Evolutionary conservation across 805 yeast genomes (phyloP).

Genomic region (Debaryomyces castellii): DNA sequence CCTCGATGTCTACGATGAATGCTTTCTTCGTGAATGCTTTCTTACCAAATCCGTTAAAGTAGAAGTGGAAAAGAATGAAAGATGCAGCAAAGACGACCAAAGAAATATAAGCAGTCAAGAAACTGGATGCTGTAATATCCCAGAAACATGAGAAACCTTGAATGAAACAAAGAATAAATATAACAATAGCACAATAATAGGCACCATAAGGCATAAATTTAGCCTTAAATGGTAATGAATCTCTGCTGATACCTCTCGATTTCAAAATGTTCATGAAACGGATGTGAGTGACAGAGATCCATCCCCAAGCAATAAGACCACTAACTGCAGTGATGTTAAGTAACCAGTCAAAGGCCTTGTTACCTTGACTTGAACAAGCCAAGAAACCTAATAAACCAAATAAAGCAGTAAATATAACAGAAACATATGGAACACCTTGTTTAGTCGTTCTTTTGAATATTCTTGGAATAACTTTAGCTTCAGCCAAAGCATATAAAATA

Average conservation of each 20-base stretch:
- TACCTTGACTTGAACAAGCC: slow-evolving; percentile 51
- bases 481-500: slow-evolving; percentile 64
- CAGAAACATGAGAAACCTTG: slow-evolving; percentile 74
- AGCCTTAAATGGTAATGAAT: slow-evolving; percentile 74
- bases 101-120: slow-evolving; percentile 73
- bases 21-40: slow-evolving; percentile 34
- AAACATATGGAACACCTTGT: slow-evolving; percentile 60
- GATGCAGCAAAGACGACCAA: slow-evolving; percentile 55
- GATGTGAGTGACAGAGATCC: slow-evolving; percentile 62
- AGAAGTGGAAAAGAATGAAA: slow-evolving; percentile 56
- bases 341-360: slow-evolving; percentile 67
- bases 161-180: slow-evolving; percentile 58
- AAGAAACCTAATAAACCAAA: slow-evolving; percentile 68
- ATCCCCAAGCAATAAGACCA: slow-evolving; percentile 72
- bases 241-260: slow-evolving; percentile 63
- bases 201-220: slow-evolving; percentile 66
- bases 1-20: slow-evolving; percentile 48
- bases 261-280: slow-evolving; percentile 68
- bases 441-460: slow-evolving; percentile 48
- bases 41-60: slow-evolving; percentile 42
- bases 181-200: slow-evolving; percentile 57
- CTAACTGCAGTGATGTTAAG: slow-evolving; percentile 75
- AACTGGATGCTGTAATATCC: slow-evolving; percentile 50
- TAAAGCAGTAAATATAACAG: slow-evolving; percentile 56
- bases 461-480: slow-evolving; percentile 56